A percentile compares a stretch with the other conserved stretches of the same genome.
These are phyloP conservation scores for Inosperma sp. DNA, from an alignment of 768 basidiomycete species.

Conservation along the genomic window DNA sequence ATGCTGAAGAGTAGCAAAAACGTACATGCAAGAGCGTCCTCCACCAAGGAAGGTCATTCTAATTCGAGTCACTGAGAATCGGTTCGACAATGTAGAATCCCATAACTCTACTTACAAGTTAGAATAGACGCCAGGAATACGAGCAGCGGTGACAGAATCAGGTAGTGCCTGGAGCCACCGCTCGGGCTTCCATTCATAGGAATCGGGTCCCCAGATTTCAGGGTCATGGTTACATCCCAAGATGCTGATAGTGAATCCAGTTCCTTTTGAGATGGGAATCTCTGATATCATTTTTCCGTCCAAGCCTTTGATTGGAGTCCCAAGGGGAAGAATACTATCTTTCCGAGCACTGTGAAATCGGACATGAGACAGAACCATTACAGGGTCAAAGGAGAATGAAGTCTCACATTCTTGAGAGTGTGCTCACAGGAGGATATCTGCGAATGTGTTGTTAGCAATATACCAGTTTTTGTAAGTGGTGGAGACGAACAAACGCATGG, in stretches of 20 bases:
- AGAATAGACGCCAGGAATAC: conserved; percentile 20
- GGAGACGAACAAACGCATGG: conserved; percentile 30
- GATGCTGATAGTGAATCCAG: conserved; percentile 36
- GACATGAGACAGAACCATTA: not conserved
- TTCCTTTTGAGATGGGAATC: conserved; percentile 37
- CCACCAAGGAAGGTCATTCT: conserved; percentile 42
- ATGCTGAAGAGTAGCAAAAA: not conserved
- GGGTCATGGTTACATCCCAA: conserved; percentile 36
- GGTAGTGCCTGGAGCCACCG: conserved; percentile 34
- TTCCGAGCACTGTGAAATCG: conserved; percentile 27
- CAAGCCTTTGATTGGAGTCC: conserved; percentile 30
- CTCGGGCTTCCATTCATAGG: conserved; percentile 44
- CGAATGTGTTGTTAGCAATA: not conserved
- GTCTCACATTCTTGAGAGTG: conserved; percentile 14
- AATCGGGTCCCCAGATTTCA: conserved; percentile 43
- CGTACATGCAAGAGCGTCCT: conserved; percentile 37
- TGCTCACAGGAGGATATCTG: conserved; percentile 20
- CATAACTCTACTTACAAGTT: conserved; percentile 13
- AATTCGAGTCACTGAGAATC: not conserved
- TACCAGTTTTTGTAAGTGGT: not conserved
- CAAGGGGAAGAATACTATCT: conserved; percentile 40
- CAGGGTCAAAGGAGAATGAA: not conserved
- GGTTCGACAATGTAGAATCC: too few relatives aligned
- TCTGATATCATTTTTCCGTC: conserved; percentile 36
- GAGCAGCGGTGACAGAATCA: conserved; percentile 8